Evolutionary conservation across 371 early-diverging fungal genomes (phyloP).

Genomic region (Nematocida parisii): DNA sequence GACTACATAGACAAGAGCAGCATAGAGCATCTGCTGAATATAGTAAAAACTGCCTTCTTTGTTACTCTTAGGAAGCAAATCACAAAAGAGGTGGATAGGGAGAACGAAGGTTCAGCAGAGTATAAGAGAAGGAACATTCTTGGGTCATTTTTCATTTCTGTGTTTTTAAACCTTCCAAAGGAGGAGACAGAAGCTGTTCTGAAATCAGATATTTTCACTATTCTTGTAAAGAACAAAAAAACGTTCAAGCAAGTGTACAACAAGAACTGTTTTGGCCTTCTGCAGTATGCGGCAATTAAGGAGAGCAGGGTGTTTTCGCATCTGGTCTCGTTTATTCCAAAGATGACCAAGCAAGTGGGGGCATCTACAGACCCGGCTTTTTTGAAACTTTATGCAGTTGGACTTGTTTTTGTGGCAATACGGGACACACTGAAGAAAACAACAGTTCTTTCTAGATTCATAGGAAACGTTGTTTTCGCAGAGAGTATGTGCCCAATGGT

Average conservation of each 20-base stretch:
- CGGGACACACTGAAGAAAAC: conserved; percentile 6
- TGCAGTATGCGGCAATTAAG: conserved; percentile 4
- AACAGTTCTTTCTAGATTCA: not conserved
- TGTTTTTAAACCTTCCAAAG: conserved; percentile 8
- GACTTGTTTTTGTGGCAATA: not conserved
- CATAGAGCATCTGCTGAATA: conserved; percentile 21
- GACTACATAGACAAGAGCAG: conserved; percentile 14
- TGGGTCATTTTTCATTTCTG: conserved; percentile 21
- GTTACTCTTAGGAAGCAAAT: not conserved
- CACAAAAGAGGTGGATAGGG: not conserved
- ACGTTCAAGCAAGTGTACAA: conserved; percentile 22
- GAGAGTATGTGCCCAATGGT: not conserved
- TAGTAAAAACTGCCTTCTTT: conserved; percentile 9
- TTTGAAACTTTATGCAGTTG: conserved; percentile 1
- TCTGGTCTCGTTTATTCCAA: not conserved
- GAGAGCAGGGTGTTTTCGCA: conserved; percentile 5
- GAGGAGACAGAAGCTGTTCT: conserved; percentile 7
- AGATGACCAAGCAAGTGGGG: not conserved
- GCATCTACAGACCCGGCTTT: conserved; percentile 5
- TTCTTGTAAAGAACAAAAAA: conserved; percentile 5
- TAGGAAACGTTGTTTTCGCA: not conserved
- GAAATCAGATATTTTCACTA: conserved; percentile 21
- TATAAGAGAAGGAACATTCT: not conserved
- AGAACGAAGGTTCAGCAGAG: not conserved
- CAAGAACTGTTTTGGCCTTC: conserved; percentile 3